Percentiles rank a stretch among this genome's conserved stretches.
phyloP scores from a whole-genome alignment of 352 stramenopile genomes.

The Blastocystis sp. region DNA sequence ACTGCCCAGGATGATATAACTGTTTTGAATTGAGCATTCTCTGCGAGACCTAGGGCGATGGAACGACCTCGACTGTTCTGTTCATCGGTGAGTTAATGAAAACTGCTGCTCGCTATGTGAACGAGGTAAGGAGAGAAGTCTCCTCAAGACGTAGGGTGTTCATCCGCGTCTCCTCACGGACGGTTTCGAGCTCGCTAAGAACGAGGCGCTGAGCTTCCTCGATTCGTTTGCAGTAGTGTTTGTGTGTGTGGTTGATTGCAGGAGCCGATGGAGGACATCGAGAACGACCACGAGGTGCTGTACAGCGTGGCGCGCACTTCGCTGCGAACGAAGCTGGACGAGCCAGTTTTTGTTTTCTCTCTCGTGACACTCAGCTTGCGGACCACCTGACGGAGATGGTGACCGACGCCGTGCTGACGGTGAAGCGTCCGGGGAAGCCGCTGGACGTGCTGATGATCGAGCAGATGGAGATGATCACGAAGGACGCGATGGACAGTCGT shows the following conservation, averaged over 20 bases:
- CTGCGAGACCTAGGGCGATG: slow-evolving; percentile 75
- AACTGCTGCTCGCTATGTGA: slow-evolving; percentile 88
- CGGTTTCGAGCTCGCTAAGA: slow-evolving; percentile 91
- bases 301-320: slow-evolving; percentile 85
- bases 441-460: slow-evolving; percentile 98
- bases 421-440: slow-evolving; percentile 75
- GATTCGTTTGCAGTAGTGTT: slow-evolving; percentile 72
- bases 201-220: slow-evolving; percentile 85
- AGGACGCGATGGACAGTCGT: slow-evolving; percentile 82
- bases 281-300: slow-evolving; percentile 87
- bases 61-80: slow-evolving; percentile 93
- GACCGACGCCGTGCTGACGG: slow-evolving; percentile 88
- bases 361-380: slow-evolving; percentile 66
- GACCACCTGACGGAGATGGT: slow-evolving; percentile 89
- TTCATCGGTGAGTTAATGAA: slow-evolving; percentile 96
- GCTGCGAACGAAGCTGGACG: slow-evolving; percentile 92
- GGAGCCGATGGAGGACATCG: slow-evolving; percentile 68
- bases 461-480: slow-evolving; percentile 97
- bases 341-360: slow-evolving; percentile 69
- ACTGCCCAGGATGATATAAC: slow-evolving; percentile 90
- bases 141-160: not conserved
- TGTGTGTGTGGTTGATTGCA: not conserved
- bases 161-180: slow-evolving; percentile 50
- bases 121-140: slow-evolving; percentile 70
- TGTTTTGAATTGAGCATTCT: slow-evolving; percentile 60